A percentile compares a stretch with the other conserved stretches of the same genome.
Evolutionary conservation across 768 basidiomycete species (phyloP).

Genomic region (Boletus rubroflammeus): DNA sequence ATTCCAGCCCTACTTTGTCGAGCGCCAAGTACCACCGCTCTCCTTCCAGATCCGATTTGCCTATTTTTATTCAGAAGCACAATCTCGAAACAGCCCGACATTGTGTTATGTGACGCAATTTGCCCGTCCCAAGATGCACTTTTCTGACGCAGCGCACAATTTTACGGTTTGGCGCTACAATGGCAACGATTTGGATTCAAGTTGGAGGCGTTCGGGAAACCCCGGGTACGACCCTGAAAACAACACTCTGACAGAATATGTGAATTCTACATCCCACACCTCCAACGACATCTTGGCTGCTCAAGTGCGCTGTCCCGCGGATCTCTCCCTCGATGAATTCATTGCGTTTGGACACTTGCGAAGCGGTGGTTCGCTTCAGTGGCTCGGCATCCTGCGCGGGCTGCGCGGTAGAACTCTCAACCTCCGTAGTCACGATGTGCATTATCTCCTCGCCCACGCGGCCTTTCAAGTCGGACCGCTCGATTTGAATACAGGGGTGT

Average conservation of each 20-base stretch:
- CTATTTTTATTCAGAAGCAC: not conserved
- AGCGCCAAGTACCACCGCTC: not conserved
- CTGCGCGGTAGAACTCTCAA: not conserved
- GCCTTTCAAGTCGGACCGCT: constrained; percentile 23
- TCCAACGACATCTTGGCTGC: not conserved
- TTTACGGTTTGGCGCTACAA: too few species aligned
- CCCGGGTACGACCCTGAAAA: not conserved
- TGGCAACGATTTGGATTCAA: too few species aligned
- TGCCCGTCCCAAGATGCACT: too few species aligned
- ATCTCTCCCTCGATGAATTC: not conserved
- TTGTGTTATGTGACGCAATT: not conserved
- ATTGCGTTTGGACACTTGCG: not conserved
- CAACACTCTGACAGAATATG: not conserved
- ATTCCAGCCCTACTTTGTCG: not conserved
- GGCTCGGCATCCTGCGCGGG: not conserved
- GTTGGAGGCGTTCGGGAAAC: too few species aligned
- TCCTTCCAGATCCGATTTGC: not conserved
- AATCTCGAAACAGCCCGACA: not conserved
- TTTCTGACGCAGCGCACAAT: too few species aligned
- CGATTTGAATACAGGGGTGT: not conserved
- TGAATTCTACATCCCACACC: not conserved
- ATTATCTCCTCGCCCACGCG: not conserved
- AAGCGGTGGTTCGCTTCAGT: not conserved
- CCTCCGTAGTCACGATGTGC: not conserved
- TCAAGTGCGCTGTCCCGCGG: not conserved